A percentile compares a stretch with the other conserved stretches of the same genome.
These are phyloP conservation scores for Sporothrix protearum DNA, from an alignment of 2,329 filamentous ascomycete species.

Conservation along the genomic window DNA sequence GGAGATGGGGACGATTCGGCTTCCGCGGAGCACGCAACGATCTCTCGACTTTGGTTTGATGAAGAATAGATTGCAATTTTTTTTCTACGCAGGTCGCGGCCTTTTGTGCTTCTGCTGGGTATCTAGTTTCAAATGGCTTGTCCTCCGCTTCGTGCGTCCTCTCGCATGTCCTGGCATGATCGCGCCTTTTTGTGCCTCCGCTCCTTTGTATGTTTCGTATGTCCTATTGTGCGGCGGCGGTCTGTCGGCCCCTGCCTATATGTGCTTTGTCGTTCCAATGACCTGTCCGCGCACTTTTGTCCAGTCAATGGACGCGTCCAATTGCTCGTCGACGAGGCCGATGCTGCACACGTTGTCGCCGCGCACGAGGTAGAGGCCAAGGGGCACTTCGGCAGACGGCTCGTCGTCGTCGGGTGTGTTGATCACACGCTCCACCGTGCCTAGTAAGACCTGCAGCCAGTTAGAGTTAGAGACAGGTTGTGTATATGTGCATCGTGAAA, in stretches of 20 bases:
- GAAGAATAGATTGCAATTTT: not conserved
- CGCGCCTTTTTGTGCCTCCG: not conserved
- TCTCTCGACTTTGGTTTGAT: not conserved
- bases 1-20: too few relatives aligned
- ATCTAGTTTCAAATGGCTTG: conserved; percentile 12
- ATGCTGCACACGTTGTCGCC: conserved; percentile 93
- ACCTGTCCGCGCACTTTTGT: conserved; percentile 78
- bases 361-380: conserved; percentile 87
- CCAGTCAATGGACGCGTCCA: conserved; percentile 93
- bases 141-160: not conserved
- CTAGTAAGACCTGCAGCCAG: conserved; percentile 74
- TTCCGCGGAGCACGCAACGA: too few relatives aligned
- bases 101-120: conserved; percentile 15
- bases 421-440: conserved; percentile 86
- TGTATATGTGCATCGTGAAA: not conserved
- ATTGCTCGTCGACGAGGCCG: conserved; percentile 81
- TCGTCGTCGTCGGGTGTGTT: conserved; percentile 79
- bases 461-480: not conserved
- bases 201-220: not conserved
- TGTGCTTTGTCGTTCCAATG: conserved; percentile 81
- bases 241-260: conserved; percentile 33
- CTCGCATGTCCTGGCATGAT: not conserved
- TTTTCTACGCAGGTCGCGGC: not conserved
- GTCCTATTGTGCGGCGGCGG: not conserved
- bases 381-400: conserved; percentile 71